These are phyloP conservation scores for Saussurea involucrata DNA, from an alignment of 129 eudicot species.

Conservation along the genomic window DNA sequence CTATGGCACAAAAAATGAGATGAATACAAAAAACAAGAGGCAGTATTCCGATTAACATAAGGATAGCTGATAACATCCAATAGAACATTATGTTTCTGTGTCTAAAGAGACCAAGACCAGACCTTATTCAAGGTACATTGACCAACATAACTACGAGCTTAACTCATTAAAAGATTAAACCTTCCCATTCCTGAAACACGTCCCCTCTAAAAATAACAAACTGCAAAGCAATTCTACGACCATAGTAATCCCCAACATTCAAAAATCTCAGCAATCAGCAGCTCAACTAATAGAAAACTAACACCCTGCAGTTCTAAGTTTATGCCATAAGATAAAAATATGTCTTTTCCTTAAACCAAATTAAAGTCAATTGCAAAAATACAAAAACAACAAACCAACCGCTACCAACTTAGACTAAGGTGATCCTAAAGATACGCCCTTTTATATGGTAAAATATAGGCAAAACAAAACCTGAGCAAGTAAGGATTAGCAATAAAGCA, in stretches of 20 bases:
- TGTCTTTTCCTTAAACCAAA: background rate
- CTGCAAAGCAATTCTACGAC: background rate
- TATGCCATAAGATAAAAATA: background rate
- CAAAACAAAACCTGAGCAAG: background rate
- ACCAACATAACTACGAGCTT: background rate
- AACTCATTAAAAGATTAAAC: background rate
- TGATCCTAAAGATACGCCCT: slow-evolving; percentile 2
- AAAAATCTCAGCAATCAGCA: background rate
- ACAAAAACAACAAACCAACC: background rate
- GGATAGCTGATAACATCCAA: background rate
- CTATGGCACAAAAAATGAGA: background rate
- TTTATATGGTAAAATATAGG: background rate
- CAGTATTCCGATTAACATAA: background rate
- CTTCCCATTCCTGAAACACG: background rate
- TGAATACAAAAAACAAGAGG: background rate
- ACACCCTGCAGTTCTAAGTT: background rate
- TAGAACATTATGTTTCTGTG: background rate
- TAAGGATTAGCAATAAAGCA: background rate
- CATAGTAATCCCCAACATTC: background rate
- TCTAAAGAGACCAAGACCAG: background rate
- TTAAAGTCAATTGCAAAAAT: background rate
- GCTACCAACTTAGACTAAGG: background rate
- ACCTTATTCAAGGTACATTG: background rate
- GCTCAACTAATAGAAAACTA: background rate
- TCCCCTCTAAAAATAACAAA: background rate